Evolutionary conservation across 148 eudicot species (phyloP), one percentile per base, ranked within the genome.

Genomic region (Rhododendron ferrugineum): DNA sequence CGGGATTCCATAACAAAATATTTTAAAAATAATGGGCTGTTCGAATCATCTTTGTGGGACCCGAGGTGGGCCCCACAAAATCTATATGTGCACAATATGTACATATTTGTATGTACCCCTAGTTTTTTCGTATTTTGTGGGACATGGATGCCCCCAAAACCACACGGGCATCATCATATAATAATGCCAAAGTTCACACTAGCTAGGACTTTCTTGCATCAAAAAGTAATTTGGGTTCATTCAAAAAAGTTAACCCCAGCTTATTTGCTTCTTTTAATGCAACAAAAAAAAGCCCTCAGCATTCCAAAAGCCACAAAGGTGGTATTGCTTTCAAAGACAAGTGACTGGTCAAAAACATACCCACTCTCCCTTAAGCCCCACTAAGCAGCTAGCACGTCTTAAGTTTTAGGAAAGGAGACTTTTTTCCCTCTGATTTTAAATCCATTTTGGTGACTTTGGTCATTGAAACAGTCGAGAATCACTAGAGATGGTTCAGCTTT

Each of bases 181-280:
- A 66, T n/a, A 66, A 78, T 86, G 86, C 82, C 58, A 79, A 58
- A 72, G 32, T 26, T 49, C 1, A 70, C 85, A 23, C 22, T 9
- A 46, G 1, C n/a, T 56, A 46, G 73, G 84, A 82, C 88, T 87
- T 87, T 85, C 46, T 82, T 32, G 49, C 76, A 84, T 78, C 49
- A 68, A 85, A 87, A 84, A 84, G 86, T 49, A 80, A 70, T 54
- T 16, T 5, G 58, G 58, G 56, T 50, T 50, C 16, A 50, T 54
- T 54, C 18, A 54, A 54, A 54, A 54, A 13, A 84, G 84, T 49
- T 70, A 37, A 49, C 81, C 32, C 36, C 86, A 62, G 60, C 80
- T 66, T 86, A 80, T 86, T 76, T 88, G 34, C 89, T 86, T 80
- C 92, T 90, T 91, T 91, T 90, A 68, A 91, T 91, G 91, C 91